Conservation (phyloP, 2,329 filamentous ascomycete species). For the Whalleya microplaca region DNA sequence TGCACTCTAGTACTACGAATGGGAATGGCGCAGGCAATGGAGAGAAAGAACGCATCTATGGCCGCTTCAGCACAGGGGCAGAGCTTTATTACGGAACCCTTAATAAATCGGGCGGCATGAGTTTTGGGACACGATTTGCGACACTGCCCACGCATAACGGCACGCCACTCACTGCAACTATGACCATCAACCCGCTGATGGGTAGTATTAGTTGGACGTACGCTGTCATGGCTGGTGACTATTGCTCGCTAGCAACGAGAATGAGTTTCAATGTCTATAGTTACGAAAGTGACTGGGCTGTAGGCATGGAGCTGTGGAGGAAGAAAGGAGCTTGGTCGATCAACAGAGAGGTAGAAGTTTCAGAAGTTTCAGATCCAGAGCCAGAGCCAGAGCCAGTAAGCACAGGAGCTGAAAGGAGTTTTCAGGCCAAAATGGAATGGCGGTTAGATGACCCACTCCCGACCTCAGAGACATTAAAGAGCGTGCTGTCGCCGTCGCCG, state of each 20-base stretch:
- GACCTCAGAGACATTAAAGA: constrained; percentile 11
- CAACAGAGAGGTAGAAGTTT: constrained; percentile 38
- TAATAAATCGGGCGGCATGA: constrained; percentile 92
- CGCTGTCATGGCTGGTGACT: constrained; percentile 81
- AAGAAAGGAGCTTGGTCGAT: constrained; percentile 52
- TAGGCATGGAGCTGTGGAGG: constrained; percentile 93
- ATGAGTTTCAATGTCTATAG: constrained; percentile 99
- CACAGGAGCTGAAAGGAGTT: constrained; percentile 44
- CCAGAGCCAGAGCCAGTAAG: constrained; percentile 18
- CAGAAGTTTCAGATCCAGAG: constrained; percentile 21
- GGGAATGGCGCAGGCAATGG: constrained; percentile 30
- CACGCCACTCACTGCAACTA: constrained; percentile 89
- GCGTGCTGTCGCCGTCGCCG: too few relatives aligned
- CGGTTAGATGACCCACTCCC: constrained; percentile 45
- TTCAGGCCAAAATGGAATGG: constrained; percentile 56
- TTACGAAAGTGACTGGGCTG: constrained; percentile 91
- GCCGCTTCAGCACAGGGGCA: constrained; percentile 85
- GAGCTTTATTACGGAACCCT: constrained; percentile 95
- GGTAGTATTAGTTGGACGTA: constrained; percentile 91
- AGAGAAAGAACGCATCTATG: constrained; percentile 68
- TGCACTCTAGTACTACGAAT: constrained; percentile 16
- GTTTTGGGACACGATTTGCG: constrained; percentile 84
- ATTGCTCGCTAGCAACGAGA: constrained; percentile 83
- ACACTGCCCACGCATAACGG: constrained; percentile 80
- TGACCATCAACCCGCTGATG: constrained; percentile 93